Evolutionary conservation across 805 yeast genomes (phyloP), one percentile per base, ranked within the genome.

Genomic region (Candida sanyiensis): DNA sequence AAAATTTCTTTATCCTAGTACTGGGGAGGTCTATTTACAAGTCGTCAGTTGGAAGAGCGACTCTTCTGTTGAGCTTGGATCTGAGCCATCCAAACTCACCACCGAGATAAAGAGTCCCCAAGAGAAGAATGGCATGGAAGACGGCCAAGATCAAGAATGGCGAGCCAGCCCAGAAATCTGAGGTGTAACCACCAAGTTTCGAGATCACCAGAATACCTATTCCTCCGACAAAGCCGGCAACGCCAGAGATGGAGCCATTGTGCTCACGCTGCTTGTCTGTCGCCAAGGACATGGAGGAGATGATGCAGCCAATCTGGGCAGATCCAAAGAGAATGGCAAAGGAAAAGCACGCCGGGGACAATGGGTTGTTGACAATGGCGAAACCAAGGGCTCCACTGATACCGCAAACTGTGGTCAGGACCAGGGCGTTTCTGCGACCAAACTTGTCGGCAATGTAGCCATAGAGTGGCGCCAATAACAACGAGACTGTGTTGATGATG

Each of bases 221-320:
- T 1, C 85, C 85, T 13, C 87, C 88, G 46, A 71, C 63, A 39
- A 82, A 69, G n/a, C 81, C 72, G 53, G 77, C 79, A 10, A 79
- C 73, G 6, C 90, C 90, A 35, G 81, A 71, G 28, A 82, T 69
- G 3, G 83, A 67, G n/a, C 88, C 88, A 35, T 74, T 72, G 40
- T 68, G 62, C 17, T 58, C 60, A 24, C 68, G 59, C 22, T 68
- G 64, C 27, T 62, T 58, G 37, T 69, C 72, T 6, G 73, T 68
- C 23, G 74, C 68, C 49, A 81, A 63, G 7, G 85, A 75, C 77
- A 80, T 75, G 23, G 86, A 77, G 17, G 75, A 67, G 34, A 80
- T 71, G 25, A 79, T 72, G 26, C 72, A 67, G 8, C 83, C 82
- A 38, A 79, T 75, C 56, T 78, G 83, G 3, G 82, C 69, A 5